These are phyloP conservation scores for Coccinonectria pachysandricola DNA, from an alignment of 2,329 filamentous ascomycete genomes.

Conservation along the genomic window DNA sequence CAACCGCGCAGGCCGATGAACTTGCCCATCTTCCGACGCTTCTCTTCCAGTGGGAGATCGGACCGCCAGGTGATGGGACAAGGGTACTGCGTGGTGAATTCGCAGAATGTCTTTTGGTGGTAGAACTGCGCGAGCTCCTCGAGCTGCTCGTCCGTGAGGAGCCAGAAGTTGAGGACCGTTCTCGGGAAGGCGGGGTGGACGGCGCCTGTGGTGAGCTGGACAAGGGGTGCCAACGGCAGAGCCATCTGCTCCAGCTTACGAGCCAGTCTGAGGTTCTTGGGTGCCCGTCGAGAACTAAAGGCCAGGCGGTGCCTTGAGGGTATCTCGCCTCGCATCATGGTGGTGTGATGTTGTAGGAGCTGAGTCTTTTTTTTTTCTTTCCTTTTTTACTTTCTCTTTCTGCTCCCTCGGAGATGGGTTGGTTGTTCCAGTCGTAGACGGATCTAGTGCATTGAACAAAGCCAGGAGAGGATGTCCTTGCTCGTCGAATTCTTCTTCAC, in stretches of 20 bases:
- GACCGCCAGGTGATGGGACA: conserved; percentile 54
- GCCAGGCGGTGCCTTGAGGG: conserved; percentile 22
- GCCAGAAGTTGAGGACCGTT: conserved; percentile 61
- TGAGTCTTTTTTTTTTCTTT: no score
- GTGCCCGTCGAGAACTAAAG: conserved; percentile 23
- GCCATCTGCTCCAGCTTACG: conserved; percentile 57
- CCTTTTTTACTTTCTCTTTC: no score
- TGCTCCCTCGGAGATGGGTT: no score
- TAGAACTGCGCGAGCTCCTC: conserved; percentile 63
- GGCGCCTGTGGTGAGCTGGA: conserved; percentile 50
- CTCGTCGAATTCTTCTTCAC: no score
- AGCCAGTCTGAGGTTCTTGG: conserved; percentile 41
- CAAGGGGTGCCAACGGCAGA: conserved; percentile 55
- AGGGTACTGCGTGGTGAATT: conserved; percentile 52
- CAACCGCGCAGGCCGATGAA: conserved; percentile 62
- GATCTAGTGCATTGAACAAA: no score
- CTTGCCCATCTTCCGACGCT: conserved; percentile 59
- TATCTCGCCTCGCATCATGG: conserved; percentile 25
- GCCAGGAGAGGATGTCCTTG: no score
- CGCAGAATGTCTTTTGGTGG: conserved; percentile 52
- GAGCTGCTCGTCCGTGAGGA: conserved; percentile 60
- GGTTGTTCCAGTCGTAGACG: no score
- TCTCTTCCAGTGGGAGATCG: conserved; percentile 49
- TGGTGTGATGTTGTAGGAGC: conserved; percentile 5
- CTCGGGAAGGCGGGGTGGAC: conserved; percentile 55